These are phyloP conservation scores for Rhizopogon sp. DNA, from an alignment of 768 basidiomycete genomes.

Conservation along the genomic window DNA sequence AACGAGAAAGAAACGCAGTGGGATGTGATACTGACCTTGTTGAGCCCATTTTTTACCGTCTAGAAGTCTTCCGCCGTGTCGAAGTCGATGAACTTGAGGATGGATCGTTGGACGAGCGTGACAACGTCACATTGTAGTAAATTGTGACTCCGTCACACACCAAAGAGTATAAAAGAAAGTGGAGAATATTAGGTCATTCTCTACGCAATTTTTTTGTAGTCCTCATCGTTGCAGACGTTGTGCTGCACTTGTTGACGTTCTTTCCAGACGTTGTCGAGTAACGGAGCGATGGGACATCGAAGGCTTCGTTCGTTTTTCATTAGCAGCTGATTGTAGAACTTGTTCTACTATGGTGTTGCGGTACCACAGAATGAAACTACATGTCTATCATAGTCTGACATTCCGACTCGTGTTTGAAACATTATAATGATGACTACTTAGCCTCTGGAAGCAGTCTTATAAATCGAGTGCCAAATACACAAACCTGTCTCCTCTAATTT, in stretches of 20 bases:
- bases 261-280: slow-evolving; percentile 40
- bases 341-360: not conserved
- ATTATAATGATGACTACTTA: too few relatives aligned
- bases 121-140: slow-evolving; percentile 21
- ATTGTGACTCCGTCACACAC: slow-evolving; percentile 17
- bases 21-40: slow-evolving; percentile 57
- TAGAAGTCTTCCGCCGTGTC: slow-evolving; percentile 18
- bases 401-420: too few relatives aligned
- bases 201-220: slow-evolving; percentile 10
- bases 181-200: not conserved
- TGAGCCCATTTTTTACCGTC: slow-evolving; percentile 66
- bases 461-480: not conserved
- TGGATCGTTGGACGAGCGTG: slow-evolving; percentile 14
- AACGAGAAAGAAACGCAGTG: not conserved
- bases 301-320: slow-evolving; percentile 11
- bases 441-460: not conserved
- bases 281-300: slow-evolving; percentile 59
- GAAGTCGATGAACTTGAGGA: slow-evolving; percentile 19
- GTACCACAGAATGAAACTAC: not conserved
- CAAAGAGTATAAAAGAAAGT: not conserved
- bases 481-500: too few relatives aligned
- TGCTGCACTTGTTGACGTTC: slow-evolving; percentile 44
- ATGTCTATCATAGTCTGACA: not conserved
- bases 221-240: slow-evolving; percentile 39
- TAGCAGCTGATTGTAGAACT: not conserved